Percentiles rank a stretch among this genome's conserved stretches.
These are phyloP conservation scores for Myxozyma nipponensis DNA, from an alignment of 805 yeast species.

Conservation along the genomic window DNA sequence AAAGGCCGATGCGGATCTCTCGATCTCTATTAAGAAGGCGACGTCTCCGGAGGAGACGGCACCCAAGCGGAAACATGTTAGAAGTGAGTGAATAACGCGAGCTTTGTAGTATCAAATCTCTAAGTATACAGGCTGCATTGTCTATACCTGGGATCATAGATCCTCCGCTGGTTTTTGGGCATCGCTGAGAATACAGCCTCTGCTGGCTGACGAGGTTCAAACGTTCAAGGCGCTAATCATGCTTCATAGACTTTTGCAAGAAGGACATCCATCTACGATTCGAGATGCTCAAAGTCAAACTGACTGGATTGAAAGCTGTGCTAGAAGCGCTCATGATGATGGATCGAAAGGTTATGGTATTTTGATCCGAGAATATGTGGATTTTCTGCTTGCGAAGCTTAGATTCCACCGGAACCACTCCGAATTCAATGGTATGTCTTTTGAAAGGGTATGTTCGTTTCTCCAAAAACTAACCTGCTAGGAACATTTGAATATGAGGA, in stretches of 20 bases:
- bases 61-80: conserved; percentile 92
- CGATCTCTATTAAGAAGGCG: conserved; percentile 69
- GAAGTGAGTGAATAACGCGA: conserved; percentile 37
- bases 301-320: conserved; percentile 72
- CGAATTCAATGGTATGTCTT: conserved; percentile 74
- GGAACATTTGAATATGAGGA: conserved; percentile 89
- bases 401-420: conserved; percentile 79
- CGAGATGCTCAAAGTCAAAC: conserved; percentile 74
- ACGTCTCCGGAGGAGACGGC: conserved; percentile 82
- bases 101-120: not conserved
- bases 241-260: conserved; percentile 90
- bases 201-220: conserved; percentile 78
- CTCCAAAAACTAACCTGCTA: not conserved
- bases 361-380: conserved; percentile 72
- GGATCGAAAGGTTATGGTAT: conserved; percentile 56
- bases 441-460: not conserved
- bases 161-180: conserved; percentile 83
- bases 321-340: conserved; percentile 46
- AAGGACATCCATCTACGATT: conserved; percentile 87
- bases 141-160: conserved; percentile 93
- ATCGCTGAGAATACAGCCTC: conserved; percentile 70
- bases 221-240: conserved; percentile 80
- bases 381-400: conserved; percentile 65
- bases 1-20: conserved; percentile 35
- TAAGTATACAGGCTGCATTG: conserved; percentile 82